Percentiles rank a stretch among this genome's conserved stretches.
phyloP scores from a whole-genome alignment of 2,329 filamentous ascomycete species.

The Didymella lethalis region DNA sequence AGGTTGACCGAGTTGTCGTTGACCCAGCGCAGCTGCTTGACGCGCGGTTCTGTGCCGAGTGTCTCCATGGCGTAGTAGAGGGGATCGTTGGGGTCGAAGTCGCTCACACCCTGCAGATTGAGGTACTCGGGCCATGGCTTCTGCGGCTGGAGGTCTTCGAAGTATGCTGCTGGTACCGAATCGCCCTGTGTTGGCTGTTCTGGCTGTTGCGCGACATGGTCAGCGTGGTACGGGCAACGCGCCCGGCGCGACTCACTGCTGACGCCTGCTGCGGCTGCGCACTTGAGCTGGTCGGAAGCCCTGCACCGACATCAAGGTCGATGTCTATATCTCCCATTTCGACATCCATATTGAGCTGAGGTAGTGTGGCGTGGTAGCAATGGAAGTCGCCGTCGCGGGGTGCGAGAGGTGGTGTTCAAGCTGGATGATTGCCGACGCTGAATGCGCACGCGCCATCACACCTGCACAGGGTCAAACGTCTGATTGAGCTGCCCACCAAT shows the following conservation, averaged over 20 bases:
- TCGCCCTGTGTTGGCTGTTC: constrained; percentile 23
- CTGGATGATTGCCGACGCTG: constrained; percentile 7
- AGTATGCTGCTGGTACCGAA: constrained; percentile 46
- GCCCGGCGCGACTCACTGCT: constrained; percentile 19
- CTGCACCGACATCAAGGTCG: constrained; percentile 44
- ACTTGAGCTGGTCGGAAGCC: constrained; percentile 23
- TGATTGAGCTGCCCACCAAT: background rate
- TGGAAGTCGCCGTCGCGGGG: constrained; percentile 25
- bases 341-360: constrained; percentile 40
- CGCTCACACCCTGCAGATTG: constrained; percentile 84
- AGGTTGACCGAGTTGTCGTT: constrained; percentile 92
- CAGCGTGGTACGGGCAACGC: constrained; percentile 12
- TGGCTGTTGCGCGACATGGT: constrained; percentile 10
- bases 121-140: constrained; percentile 67
- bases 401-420: constrained; percentile 17
- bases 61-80: constrained; percentile 76
- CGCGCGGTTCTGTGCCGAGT: constrained; percentile 65
- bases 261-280: constrained; percentile 34
- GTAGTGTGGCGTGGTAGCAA: constrained; percentile 13
- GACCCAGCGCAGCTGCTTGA: constrained; percentile 80
- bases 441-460: constrained; percentile 13
- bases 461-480: constrained; percentile 6
- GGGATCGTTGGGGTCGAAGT: constrained; percentile 81
- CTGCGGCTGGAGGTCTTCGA: constrained; percentile 40
- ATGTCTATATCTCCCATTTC: constrained; percentile 50